These are phyloP conservation scores for Colletotrichum lini DNA, from an alignment of 2,329 filamentous ascomycete genomes.

Conservation along the genomic window DNA sequence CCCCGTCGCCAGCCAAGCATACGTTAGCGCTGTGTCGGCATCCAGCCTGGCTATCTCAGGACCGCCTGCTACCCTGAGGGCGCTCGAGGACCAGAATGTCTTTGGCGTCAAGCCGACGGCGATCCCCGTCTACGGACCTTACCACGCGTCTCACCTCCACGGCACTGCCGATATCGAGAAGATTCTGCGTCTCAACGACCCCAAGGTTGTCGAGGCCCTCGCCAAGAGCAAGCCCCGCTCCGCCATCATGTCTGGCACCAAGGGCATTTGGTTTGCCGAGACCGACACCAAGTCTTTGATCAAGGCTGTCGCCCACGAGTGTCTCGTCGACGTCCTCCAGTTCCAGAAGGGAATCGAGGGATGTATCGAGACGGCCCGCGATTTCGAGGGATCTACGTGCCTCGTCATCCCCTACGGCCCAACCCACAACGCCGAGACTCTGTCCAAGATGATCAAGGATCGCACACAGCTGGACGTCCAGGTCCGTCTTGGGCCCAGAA, in stretches of 20 bases:
- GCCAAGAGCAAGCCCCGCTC: conserved; percentile 60
- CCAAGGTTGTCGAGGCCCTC: conserved; percentile 56
- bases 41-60: conserved; percentile 68
- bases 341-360: conserved; percentile 65
- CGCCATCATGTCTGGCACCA: conserved; percentile 66
- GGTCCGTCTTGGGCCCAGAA: conserved; percentile 55
- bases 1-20: conserved; percentile 62
- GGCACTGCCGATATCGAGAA: conserved; percentile 58
- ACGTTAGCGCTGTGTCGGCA: conserved; percentile 67
- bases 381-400: conserved; percentile 57
- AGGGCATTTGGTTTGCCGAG: conserved; percentile 59
- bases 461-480: conserved; percentile 60
- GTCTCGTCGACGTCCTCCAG: conserved; percentile 64
- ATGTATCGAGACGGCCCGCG: conserved; percentile 59
- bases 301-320: conserved; percentile 61
- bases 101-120: conserved; percentile 60
- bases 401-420: conserved; percentile 66
- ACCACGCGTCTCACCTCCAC: conserved; percentile 70
- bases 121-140: conserved; percentile 70
- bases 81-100: conserved; percentile 57
- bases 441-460: conserved; percentile 59
- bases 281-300: conserved; percentile 59
- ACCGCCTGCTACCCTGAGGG: conserved; percentile 63
- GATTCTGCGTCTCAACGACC: conserved; percentile 61
- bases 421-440: conserved; percentile 62